Evolutionary conservation across 2,329 filamentous ascomycete species (phyloP).

Genomic region (Escovopsis sp.): DNA sequence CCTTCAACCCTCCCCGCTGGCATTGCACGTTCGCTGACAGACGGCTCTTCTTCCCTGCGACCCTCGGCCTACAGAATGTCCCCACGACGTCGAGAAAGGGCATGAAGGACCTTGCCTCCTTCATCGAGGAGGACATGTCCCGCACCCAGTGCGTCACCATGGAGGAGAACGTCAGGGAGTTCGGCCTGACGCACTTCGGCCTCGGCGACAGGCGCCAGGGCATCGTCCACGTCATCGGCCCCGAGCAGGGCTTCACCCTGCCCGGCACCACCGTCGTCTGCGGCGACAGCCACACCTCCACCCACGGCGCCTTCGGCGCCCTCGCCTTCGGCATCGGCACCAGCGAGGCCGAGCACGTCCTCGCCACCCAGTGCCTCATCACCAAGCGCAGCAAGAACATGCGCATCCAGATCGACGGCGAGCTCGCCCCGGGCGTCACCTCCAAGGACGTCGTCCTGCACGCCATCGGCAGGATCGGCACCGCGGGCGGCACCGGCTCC

Average conservation of each 20-base stretch:
- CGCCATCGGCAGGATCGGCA: conserved; percentile 86
- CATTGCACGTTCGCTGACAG: not conserved
- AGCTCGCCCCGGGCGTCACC: conserved; percentile 78
- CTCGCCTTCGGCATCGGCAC: conserved; percentile 96
- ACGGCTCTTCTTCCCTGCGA: not conserved
- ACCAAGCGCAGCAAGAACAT: conserved; percentile 97
- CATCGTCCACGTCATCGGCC: conserved; percentile 96
- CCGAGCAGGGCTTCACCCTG: conserved; percentile 96
- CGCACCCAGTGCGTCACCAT: conserved; percentile 87
- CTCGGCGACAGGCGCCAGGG: conserved; percentile 92
- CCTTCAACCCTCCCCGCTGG: not conserved
- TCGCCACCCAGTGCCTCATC: conserved; percentile 90
- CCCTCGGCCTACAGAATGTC: conserved; percentile 52
- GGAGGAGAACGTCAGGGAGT: conserved; percentile 94
- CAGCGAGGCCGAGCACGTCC: conserved; percentile 94
- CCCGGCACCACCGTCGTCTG: conserved; percentile 95
- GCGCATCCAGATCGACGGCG: conserved; percentile 87
- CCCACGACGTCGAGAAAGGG: conserved; percentile 81
- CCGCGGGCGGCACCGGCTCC: conserved; percentile 81
- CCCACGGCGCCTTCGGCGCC: conserved; percentile 89
- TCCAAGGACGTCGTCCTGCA: conserved; percentile 93
- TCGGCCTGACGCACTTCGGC: conserved; percentile 93
- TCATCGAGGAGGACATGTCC: conserved; percentile 90
- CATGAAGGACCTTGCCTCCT: conserved; percentile 85
- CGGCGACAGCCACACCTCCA: conserved; percentile 95